Evolutionary conservation across 371 early-diverging fungal genomes (phyloP).

Genomic region (Basidiobolus meristosporus): DNA sequence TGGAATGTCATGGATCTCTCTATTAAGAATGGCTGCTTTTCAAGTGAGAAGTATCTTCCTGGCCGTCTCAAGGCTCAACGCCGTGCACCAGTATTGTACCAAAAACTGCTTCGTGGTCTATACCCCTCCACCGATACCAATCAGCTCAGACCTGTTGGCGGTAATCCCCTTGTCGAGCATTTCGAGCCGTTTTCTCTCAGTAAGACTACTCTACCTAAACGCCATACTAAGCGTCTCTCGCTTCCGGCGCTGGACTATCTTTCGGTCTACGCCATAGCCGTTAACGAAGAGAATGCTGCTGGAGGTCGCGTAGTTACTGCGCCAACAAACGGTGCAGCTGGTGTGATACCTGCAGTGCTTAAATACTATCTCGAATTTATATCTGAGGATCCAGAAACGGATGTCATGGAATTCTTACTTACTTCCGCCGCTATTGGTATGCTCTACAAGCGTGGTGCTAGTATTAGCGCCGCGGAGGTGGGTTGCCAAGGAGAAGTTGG

Average conservation of each 20-base stretch:
- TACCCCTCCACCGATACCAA: too few species aligned
- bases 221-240: conserved; percentile 15
- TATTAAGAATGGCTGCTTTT: conserved; percentile 52
- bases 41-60: conserved; percentile 41
- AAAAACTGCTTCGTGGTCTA: conserved; percentile 63
- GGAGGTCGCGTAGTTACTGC: conserved; percentile 89
- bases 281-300: conserved; percentile 92
- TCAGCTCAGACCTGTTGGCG: too few species aligned
- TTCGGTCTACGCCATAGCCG: conserved; percentile 88
- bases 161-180: too few species aligned
- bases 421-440: conserved; percentile 89
- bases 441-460: conserved; percentile 88
- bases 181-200: conserved; percentile 10
- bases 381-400: conserved; percentile 67
- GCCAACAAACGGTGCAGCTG: conserved; percentile 86
- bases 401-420: conserved; percentile 78
- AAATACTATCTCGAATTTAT: conserved; percentile 91
- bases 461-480: conserved; percentile 87
- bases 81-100: conserved; percentile 75
- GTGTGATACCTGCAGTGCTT: conserved; percentile 85
- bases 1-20: conserved; percentile 90
- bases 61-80: conserved; percentile 66
- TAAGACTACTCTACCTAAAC: conserved; percentile 8
- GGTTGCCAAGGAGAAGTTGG: conserved; percentile 87
- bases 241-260: conserved; percentile 82